Evolutionary conservation across 345 rosid species (phyloP), one percentile per base, ranked within the genome.

Genomic region (Lenwebbia sp.): DNA sequence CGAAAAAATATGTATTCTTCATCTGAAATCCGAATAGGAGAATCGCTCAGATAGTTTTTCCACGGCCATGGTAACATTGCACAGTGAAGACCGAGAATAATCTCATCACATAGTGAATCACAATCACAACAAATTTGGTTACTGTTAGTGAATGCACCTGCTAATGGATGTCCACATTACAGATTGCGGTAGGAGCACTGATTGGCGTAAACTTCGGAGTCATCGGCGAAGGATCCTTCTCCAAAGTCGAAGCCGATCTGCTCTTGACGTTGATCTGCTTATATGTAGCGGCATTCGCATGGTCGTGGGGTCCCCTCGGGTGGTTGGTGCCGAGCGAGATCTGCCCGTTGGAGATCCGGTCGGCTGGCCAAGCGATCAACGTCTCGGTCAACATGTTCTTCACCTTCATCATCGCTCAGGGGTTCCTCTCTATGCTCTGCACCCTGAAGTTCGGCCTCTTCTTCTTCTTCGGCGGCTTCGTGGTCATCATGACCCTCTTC

Each of bases 271-370:
- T 91, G 70, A 89, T 91, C 9, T 93, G 93, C 54, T 14, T 52
- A 4, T 93, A 89, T 17, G 93, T 93, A 8, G 91, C 92, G 54
- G 95, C 93, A 13, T 93, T 91, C 70, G 93, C 95, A 0, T 93
- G 95, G 92, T 93, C 95, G 0, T 93, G 95, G 94, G 95, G 94
- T 2, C 95, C 95, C 5, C 82, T 93, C 25, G 95, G 93, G 6
- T 93, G 94, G 94, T 56, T 93, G 62, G 91, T 93, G 5, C 94
- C 93, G 0, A 93, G 95, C 60, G 95, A 93, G 78, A 89, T 90
- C 3, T 88, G 89, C 57, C 89, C 93, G 1, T 75, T 92, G 54
- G 94, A 91, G 86, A 87, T 92, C 47, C 85, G 93, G 85, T 90
- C 94, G 1, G 92, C 92, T 0, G 94, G 94, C 9, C 93, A 91